Percentiles rank a stretch among this genome's conserved stretches.
Evolutionary conservation across 2,329 filamentous ascomycete genomes (phyloP).

Genomic region (Apiospora hydei): DNA sequence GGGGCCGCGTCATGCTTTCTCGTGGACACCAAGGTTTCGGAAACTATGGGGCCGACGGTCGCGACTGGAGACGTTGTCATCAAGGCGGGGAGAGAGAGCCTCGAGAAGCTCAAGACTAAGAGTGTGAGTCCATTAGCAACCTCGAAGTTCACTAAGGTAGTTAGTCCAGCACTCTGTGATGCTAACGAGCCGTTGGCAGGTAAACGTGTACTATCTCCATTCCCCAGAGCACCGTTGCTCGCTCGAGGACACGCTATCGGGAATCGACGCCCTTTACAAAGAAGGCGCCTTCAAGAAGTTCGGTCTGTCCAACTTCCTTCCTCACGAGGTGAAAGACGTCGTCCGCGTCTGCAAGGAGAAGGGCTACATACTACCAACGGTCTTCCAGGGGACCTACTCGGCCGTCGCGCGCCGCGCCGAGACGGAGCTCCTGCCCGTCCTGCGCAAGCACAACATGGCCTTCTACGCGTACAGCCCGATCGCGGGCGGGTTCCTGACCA

Average conservation of each 20-base stretch:
- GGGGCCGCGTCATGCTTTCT: conserved; percentile 32
- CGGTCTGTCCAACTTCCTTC: conserved; percentile 55
- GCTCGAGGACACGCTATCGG: conserved; percentile 49
- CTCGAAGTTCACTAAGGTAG: conserved; percentile 5
- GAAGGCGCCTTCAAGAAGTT: conserved; percentile 53
- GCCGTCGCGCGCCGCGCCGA: conserved; percentile 51
- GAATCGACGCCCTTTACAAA: conserved; percentile 49
- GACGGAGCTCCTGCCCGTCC: conserved; percentile 48
- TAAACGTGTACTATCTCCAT: conserved; percentile 52
- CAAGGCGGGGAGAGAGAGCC: conserved; percentile 31
- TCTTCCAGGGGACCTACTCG: conserved; percentile 59
- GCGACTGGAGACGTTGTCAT: conserved; percentile 31
- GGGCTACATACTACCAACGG: conserved; percentile 50
- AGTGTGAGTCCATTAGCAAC: conserved; percentile 26
- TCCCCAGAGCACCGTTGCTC: conserved; percentile 52
- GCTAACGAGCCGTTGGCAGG: conserved; percentile 27
- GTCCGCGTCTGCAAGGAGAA: conserved; percentile 50
- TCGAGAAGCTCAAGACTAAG: conserved; percentile 31
- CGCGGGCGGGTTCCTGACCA: conserved; percentile 28
- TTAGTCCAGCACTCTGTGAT: conserved; percentile 21
- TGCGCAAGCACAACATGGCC: conserved; percentile 50
- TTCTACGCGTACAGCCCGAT: conserved; percentile 52
- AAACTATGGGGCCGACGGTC: conserved; percentile 20
- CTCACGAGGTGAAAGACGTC: conserved; percentile 52
- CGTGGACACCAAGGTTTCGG: conserved; percentile 36